Conservation (phyloP, 2,329 filamentous ascomycete species). For the Colletotrichum chlorophyti region DNA sequence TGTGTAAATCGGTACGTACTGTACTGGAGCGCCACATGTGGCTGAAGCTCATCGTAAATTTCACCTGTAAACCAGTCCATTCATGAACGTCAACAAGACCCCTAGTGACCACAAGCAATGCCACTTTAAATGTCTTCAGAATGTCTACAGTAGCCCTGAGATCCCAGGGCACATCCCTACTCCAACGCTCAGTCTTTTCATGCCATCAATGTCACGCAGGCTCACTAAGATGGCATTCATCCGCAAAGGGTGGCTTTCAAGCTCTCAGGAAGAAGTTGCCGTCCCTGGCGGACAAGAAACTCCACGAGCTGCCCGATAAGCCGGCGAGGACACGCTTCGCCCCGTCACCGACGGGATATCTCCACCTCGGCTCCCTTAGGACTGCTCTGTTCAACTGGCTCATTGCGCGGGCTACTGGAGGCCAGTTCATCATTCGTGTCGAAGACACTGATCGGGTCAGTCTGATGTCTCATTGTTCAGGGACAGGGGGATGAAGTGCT, state of each 20-base stretch:
- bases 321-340: slow-evolving; percentile 78
- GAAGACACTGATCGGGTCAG: slow-evolving; percentile 93
- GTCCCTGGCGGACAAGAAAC: slow-evolving; percentile 17
- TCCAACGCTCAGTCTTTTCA: not conserved
- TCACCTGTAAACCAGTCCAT: slow-evolving; percentile 14
- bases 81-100: not conserved
- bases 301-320: slow-evolving; percentile 50
- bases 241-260: slow-evolving; percentile 23
- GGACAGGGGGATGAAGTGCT: not conserved
- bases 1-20: slow-evolving; percentile 9
- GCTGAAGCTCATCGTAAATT: slow-evolving; percentile 29
- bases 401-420: slow-evolving; percentile 84
- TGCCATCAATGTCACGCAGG: slow-evolving; percentile 8
- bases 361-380: slow-evolving; percentile 89
- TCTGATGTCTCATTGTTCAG: not conserved
- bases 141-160: slow-evolving; percentile 24
- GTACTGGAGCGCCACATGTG: slow-evolving; percentile 27
- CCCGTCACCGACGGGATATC: slow-evolving; percentile 91
- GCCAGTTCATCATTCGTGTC: slow-evolving; percentile 88
- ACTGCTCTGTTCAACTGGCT: slow-evolving; percentile 97
- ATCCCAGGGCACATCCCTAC: slow-evolving; percentile 3
- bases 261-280: slow-evolving; percentile 29
- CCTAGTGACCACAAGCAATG: not conserved
- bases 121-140: not conserved
- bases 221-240: slow-evolving; percentile 22